Evolutionary conservation across 495 filamentous ascomycete species (phyloP), one percentile per base, ranked within the genome.

Genomic region (Talaromyces stipitatus): DNA sequence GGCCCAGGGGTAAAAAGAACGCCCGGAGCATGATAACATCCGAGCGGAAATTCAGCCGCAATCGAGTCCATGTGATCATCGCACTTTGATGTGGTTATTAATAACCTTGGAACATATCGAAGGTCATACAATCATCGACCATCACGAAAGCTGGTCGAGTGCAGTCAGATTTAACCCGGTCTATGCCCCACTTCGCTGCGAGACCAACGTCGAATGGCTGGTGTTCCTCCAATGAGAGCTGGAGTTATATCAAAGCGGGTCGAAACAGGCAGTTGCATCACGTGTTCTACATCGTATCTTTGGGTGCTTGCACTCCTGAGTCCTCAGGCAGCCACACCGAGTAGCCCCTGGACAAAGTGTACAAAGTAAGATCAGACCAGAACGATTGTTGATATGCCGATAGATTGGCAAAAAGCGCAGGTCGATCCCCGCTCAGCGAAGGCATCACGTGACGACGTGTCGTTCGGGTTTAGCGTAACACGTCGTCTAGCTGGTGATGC

Each of bases 91-190:
- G n/a, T n/a, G n/a, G n/a, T n/a, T n/a, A n/a, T n/a, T n/a, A n/a
- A n/a, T n/a, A n/a, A n/a, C n/a, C n/a, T n/a, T n/a, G n/a, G n/a
- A n/a, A n/a, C n/a, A n/a, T n/a, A n/a, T n/a, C n/a, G n/a, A n/a
- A 16, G 36, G 18, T 41, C 36, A 41, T 41, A 41, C 36, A 41
- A 41, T 41, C 36, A 41, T 41, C 36, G 36, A 41, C 18, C 9
- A 48, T 48, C 20, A 38, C 14, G 33, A 38, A 48, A 23, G 45
- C 24, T 46, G 45, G 45, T 26, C 36, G 36, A 41, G 24, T 48
- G 45, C 45, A 11, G 45, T 48, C 45, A 48, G 24, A 18, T 48
- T 48, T 48, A 48, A 48, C 45, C 45, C 45, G 24, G 45, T 48
- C 45, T 14, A 12, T 26, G 45, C 45, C 24, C 45, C 45, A 48